A percentile compares a stretch with the other conserved stretches of the same genome.
Conservation (phyloP, 2,329 filamentous ascomycete species). For the Parastagonospora avenae region DNA sequence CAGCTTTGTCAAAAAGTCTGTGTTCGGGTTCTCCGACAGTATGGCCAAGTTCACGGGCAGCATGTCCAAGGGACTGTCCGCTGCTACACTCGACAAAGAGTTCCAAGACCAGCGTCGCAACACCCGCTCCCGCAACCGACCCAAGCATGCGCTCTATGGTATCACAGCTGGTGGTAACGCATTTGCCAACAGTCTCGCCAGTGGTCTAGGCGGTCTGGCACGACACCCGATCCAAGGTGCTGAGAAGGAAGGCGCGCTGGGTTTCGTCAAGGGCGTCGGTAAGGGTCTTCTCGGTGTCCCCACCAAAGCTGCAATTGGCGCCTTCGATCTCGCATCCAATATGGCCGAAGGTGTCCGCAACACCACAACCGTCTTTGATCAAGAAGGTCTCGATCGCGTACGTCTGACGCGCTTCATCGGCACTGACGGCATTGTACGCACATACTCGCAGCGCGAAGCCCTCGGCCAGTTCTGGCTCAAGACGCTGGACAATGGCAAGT, state of each 20-base stretch:
- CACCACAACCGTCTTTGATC: constrained; percentile 97
- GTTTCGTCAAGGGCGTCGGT: constrained; percentile 97
- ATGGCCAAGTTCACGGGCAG: constrained; percentile 98
- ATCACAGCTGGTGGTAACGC: constrained; percentile 95
- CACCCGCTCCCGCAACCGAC: constrained; percentile 87
- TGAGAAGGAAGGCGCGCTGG: constrained; percentile 89
- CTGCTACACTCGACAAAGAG: constrained; percentile 95
- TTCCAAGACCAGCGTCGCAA: constrained; percentile 97
- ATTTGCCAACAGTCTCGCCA: constrained; percentile 88
- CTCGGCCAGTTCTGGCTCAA: constrained; percentile 99
- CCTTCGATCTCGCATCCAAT: constrained; percentile 95
- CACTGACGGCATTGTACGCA: constrained; percentile 88
- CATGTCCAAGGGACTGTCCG: constrained; percentile 93
- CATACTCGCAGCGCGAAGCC: constrained; percentile 92
- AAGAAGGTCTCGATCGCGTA: constrained; percentile 89
- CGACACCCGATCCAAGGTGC: constrained; percentile 94
- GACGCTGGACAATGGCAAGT: constrained; percentile 95
- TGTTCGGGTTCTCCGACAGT: constrained; percentile 96
- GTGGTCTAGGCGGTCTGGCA: constrained; percentile 89
- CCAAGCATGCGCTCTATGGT: constrained; percentile 96
- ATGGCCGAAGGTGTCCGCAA: constrained; percentile 97
- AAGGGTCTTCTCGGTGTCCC: constrained; percentile 94
- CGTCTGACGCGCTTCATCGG: constrained; percentile 93
- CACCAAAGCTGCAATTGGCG: constrained; percentile 95
- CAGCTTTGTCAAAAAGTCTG: constrained; percentile 97